Evolutionary conservation across 345 rosid genomes (phyloP), one percentile per base, ranked within the genome.

Genomic region (Syzygium jambos): DNA sequence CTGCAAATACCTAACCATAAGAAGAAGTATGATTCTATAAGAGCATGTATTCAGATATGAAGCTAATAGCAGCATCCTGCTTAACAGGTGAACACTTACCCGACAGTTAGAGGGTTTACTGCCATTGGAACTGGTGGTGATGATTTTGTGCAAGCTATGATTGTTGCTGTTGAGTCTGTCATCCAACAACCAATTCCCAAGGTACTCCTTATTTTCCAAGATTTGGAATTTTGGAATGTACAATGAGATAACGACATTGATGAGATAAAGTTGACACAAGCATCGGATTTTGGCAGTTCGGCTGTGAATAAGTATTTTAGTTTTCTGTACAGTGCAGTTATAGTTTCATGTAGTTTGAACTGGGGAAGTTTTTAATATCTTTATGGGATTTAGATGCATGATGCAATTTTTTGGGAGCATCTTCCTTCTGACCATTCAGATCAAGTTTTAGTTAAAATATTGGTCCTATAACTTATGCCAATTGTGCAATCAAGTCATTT

Each of bases 81-180:
- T 89, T 88, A 65, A 87, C 91, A 97, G 98, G 99, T 97, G 55
- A 97, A 97, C 88, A 92, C 97, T 11, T 97, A 97, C 92, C 99
- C 98, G 6, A 95, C 98, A 10, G 99, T 95, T 85, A 93, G 98
- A 93, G 98, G 98, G 80, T 97, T 97, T 93, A 96, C 97, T 10
- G 98, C 98, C 11, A 97, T 97, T 88, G 99, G 98, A 88, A 97
- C 98, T 52, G 98, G 99, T 52, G 99, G 99, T 63, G 97, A 97
- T 85, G 99, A 97, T 91, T 97, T 97, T 92, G 98, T 96, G 87
- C 99, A 95, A 86, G 93, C 98, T 54, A 96, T 98, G 99, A 94
- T 98, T 88, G 93, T 98, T 92, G 99, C 99, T 1, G 98, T 98
- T 86, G 99, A 98, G 90, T 98, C 99, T 89, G 99, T 96, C 80